Conservation (phyloP, 495 filamentous ascomycete species). For the Lentithecium fluviatile region DNA sequence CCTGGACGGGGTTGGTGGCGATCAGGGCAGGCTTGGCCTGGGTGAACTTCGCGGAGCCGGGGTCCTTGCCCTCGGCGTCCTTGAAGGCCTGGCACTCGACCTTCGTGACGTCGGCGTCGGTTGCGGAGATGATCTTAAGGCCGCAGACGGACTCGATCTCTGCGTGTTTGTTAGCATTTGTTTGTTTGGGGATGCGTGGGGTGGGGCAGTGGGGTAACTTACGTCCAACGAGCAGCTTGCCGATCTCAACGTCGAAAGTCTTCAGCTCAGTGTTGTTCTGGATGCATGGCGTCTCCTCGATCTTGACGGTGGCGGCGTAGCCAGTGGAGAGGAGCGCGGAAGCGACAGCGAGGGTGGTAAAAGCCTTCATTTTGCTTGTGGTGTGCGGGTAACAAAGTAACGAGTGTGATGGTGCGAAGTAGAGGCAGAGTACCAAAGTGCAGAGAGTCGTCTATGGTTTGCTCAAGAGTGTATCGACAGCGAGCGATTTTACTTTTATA, state of each 20-base stretch:
- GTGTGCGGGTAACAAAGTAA: too few species aligned
- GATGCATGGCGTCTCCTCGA: constrained; percentile 17
- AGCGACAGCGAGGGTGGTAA: constrained; percentile 9
- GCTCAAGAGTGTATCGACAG: too few species aligned
- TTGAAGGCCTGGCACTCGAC: constrained; percentile 26
- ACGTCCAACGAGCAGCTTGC: constrained; percentile 21
- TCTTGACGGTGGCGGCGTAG: constrained; percentile 17
- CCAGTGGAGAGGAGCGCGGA: constrained; percentile 3
- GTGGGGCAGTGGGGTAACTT: not conserved
- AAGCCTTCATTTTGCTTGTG: constrained; percentile 18
- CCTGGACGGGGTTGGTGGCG: constrained; percentile 29
- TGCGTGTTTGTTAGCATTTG: constrained; percentile 11
- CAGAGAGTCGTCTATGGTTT: too few species aligned
- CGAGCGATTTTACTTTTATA: too few species aligned
- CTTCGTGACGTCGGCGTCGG: constrained; percentile 5
- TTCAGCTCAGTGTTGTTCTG: constrained; percentile 5
- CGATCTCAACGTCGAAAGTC: constrained; percentile 13
- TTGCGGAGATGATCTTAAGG: constrained; percentile 24
- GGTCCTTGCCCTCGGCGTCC: constrained; percentile 17
- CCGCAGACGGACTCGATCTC: constrained; percentile 29
- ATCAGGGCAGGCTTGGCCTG: constrained; percentile 14
- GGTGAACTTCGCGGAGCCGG: constrained; percentile 18
- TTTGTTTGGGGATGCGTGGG: not conserved
- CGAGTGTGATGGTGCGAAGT: too few species aligned
- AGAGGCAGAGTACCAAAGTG: too few species aligned